Evolutionary conservation across 2,329 filamentous ascomycete species (phyloP), one percentile per base, ranked within the genome.

Genomic region (Cladophialophora exuberans): DNA sequence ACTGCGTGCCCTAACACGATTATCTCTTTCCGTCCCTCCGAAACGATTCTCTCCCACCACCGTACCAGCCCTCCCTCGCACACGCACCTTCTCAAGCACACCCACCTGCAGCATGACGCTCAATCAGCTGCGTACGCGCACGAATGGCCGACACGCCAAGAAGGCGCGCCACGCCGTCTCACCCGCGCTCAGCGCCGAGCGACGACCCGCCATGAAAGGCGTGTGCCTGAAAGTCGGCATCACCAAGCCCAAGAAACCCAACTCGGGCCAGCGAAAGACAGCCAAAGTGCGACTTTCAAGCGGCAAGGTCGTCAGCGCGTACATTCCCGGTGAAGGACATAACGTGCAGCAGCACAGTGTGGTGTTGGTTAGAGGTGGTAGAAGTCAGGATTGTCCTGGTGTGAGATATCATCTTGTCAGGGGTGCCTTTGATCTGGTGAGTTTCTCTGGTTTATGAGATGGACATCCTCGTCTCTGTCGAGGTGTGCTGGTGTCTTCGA

Each of bases 281-380:
- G 93, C 93, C 2, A 90, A 93, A 79, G 87, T 99, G 17, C 82
- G 92, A 64, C 78, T 99, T 3, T 94, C 89, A 57, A 92, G 84
- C 61, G 94, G 94, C 52, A 90, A 86, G 69, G 83, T 95, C 56
- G 81, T 99, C 60, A 96, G 90, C 56, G 90, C 89, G 22, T 97
- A 97, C 77, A 97, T 99, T 68, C 91, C 92, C 28, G 94, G 94
- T 48, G 93, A 97, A 83, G 93, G 94, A 44, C 94, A 99, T 77
- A 99, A 97, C 74, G 92, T 97, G 63, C 93, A 97, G 80, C 94
- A 97, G 81, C 95, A 99, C 79, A 95, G 89, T 66, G 94, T 99
- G 42, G 94, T 99, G 52, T 79, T 97, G 63, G 92, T 99, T n/a
- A 82, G 94, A 63, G 94, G 94, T 55, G 94, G 94, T 2, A 82